Conservation (phyloP, 2,329 filamentous ascomycete species). For the Paecilomyces variotii region DNA sequence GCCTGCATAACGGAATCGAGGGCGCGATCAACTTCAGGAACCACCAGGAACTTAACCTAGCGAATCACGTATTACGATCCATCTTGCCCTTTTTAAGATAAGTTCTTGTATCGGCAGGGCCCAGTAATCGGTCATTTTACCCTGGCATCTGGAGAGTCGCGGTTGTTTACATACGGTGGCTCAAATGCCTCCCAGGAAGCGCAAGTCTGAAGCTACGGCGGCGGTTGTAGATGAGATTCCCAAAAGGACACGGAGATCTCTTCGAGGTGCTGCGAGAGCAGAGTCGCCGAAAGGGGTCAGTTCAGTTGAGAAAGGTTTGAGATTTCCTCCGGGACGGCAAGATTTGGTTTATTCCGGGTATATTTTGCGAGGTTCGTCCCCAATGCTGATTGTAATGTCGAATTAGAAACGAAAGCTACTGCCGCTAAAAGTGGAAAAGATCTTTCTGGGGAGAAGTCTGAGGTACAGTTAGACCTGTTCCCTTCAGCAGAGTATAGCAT, state of each 20-base stretch:
- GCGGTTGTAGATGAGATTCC: constrained; percentile 11
- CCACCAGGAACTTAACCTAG: no score
- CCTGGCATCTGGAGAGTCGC: background rate
- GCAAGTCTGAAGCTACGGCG: constrained; percentile 17
- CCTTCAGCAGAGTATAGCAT: background rate
- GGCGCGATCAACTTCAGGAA: no score
- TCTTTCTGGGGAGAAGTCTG: background rate
- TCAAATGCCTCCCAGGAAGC: constrained; percentile 15
- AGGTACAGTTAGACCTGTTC: background rate
- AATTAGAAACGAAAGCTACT: background rate
- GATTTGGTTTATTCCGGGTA: background rate
- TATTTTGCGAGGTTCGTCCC: background rate
- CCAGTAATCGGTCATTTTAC: background rate
- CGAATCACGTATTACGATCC: no score
- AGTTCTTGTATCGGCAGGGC: background rate
- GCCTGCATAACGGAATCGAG: no score
- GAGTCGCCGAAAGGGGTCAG: constrained; percentile 2
- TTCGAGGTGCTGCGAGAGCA: constrained; percentile 5
- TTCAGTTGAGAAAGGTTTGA: constrained; percentile 1
- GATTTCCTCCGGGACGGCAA: background rate
- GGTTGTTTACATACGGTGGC: background rate
- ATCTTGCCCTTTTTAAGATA: background rate
- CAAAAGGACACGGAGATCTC: constrained; percentile 15
- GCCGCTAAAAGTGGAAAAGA: background rate
- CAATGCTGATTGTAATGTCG: background rate